Evolutionary conservation across 1,284 basidiomycete species (phyloP), one percentile per base, ranked within the genome.

Genomic region (Pholiota adiposa): DNA sequence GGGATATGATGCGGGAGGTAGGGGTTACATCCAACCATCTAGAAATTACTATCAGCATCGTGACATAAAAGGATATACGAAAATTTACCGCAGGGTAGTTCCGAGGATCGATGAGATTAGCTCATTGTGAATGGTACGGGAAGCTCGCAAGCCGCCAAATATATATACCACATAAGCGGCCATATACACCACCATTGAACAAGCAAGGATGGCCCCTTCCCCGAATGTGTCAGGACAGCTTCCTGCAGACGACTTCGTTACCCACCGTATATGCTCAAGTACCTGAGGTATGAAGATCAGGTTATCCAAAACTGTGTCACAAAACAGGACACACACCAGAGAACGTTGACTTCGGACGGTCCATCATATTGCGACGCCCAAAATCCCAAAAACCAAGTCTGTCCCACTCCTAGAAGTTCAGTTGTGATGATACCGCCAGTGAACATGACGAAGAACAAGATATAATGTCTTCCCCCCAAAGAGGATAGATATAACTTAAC

Each of bases 351-450:
- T 65, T 55, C 41, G 11, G 41, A 44, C 53, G 73, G 71, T 0
- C 67, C 63, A 25, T 80, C 79, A 67, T 87, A 88, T 55, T 85
- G 82, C 4, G 75, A 70, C 4, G 83, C 80, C 84, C 85, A 88
- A 60, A 79, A 78, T 43, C 85, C 85, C 4, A 88, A 73, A 72
- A 81, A 86, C 77, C 82, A 86, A 16, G 54, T 53, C 51, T 53
- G 51, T 14, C 36, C 36, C 0, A 78, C 82, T 29, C 58, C 53
- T 31, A 64, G 59, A 14, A 51, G 43, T 23, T 43, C 76, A 56
- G 79, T 78, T 6, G 77, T 50, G 18, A 72, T 29, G 8, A 73
- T 71, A 40, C 70, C 36, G 23, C 56, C 14, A 41, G 52, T 77
- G 9, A 71, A 53, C 4, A 69, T 38, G 67, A 77, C 4, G 23